A percentile compares a stretch with the other conserved stretches of the same genome.
Conservation (phyloP, 306 rosid species). For the Castanea mollissima region DNA sequence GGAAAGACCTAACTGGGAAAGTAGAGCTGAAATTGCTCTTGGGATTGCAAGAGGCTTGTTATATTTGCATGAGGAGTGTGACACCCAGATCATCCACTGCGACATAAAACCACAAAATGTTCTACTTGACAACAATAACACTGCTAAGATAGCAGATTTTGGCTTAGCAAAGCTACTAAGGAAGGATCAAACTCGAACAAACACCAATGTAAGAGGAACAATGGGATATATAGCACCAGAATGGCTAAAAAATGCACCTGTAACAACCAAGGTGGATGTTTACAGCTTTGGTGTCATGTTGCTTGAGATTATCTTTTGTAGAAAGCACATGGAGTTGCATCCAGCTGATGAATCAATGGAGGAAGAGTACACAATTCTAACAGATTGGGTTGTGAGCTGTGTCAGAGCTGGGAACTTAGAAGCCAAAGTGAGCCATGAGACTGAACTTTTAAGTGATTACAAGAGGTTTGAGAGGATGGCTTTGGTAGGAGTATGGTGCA, state of each 20-base stretch:
- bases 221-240: conserved; percentile 46
- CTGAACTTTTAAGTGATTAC: conserved; percentile 18
- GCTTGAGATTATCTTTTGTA: conserved; percentile 28
- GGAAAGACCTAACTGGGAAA: no score
- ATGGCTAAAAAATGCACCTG: conserved; percentile 39
- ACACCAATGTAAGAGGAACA: conserved; percentile 33
- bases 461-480: conserved; percentile 36
- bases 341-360: conserved; percentile 19
- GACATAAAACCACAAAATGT: conserved; percentile 35
- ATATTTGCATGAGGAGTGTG: no score
- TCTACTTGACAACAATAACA: conserved; percentile 27
- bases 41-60: no score
- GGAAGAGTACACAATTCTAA: conserved; percentile 22
- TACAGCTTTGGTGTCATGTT: conserved; percentile 37
- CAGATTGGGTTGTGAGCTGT: conserved; percentile 25
- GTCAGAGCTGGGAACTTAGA: conserved; percentile 24
- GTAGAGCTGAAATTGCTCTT: no score
- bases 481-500: conserved; percentile 35
- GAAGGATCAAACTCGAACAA: conserved; percentile 29
- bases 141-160: conserved; percentile 35
- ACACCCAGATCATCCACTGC: background rate
- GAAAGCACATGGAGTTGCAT: conserved; percentile 33
- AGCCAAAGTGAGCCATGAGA: conserved; percentile 8
- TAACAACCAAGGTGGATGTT: conserved; percentile 36
- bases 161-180: conserved; percentile 33